phyloP scores from a whole-genome alignment of 1,284 basidiomycete genomes.

The Exobasidium rhododendri region DNA sequence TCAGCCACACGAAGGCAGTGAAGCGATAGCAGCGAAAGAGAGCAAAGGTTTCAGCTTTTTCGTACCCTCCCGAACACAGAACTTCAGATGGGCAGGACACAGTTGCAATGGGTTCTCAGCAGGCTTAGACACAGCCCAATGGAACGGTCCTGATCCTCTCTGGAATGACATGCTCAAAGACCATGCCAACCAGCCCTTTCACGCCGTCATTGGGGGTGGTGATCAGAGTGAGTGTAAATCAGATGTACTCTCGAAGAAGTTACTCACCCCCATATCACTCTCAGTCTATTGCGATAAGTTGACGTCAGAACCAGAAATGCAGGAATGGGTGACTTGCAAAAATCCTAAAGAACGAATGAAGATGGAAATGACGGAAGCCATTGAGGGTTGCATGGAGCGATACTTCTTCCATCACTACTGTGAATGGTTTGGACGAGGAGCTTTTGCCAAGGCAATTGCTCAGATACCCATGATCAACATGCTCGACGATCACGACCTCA shows the following conservation, averaged over 20 bases:
- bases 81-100: slow-evolving; percentile 86
- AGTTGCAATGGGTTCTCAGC: slow-evolving; percentile 65
- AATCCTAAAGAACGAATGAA: slow-evolving; percentile 66
- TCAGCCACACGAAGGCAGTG: slow-evolving; percentile 31
- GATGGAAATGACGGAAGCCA: slow-evolving; percentile 69
- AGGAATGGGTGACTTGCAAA: slow-evolving; percentile 73
- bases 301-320: slow-evolving; percentile 57
- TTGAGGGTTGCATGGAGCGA: slow-evolving; percentile 74
- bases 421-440: slow-evolving; percentile 73
- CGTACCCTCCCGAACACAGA: slow-evolving; percentile 75
- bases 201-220: slow-evolving; percentile 73
- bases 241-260: slow-evolving; percentile 58
- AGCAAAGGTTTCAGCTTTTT: slow-evolving; percentile 71
- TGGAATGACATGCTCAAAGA: slow-evolving; percentile 85
- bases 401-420: slow-evolving; percentile 73
- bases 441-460: slow-evolving; percentile 86
- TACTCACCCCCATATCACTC: slow-evolving; percentile 65
- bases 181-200: slow-evolving; percentile 77
- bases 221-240: slow-evolving; percentile 65
- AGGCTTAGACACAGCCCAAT: slow-evolving; percentile 57
- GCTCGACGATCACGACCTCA: slow-evolving; percentile 67
- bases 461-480: slow-evolving; percentile 71
- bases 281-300: slow-evolving; percentile 38
- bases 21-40: slow-evolving; percentile 32
- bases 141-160: slow-evolving; percentile 60